These are phyloP conservation scores for Neophaeococcomyces mojaviensis DNA, from an alignment of 2,329 filamentous ascomycete genomes.

Conservation along the genomic window DNA sequence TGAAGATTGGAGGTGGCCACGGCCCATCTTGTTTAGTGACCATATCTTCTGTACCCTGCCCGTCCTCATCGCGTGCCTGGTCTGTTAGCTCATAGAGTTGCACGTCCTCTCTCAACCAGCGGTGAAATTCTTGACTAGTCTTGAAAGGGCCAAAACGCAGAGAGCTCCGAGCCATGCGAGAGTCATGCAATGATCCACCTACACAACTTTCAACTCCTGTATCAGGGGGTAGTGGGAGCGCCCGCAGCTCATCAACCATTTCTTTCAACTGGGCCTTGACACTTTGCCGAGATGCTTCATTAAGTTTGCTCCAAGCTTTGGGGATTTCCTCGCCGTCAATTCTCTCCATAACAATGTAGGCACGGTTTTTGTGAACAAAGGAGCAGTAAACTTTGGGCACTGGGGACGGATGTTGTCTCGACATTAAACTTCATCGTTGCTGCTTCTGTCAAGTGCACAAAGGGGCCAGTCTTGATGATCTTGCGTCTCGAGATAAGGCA, in stretches of 20 bases:
- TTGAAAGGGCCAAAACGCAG: slow-evolving; percentile 29
- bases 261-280: slow-evolving; percentile 14
- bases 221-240: slow-evolving; percentile 8
- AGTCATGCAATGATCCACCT: slow-evolving; percentile 24
- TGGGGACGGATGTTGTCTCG: slow-evolving; percentile 36
- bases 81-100: slow-evolving; percentile 17
- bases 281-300: slow-evolving; percentile 8
- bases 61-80: slow-evolving; percentile 18
- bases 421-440: slow-evolving; percentile 36
- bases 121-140: slow-evolving; percentile 29
- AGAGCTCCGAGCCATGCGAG: slow-evolving; percentile 19
- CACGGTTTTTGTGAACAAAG: slow-evolving; percentile 32
- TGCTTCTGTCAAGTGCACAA: slow-evolving; percentile 32
- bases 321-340: slow-evolving; percentile 27
- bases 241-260: slow-evolving; percentile 15
- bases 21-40: slow-evolving; percentile 30
- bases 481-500: slow-evolving; percentile 25
- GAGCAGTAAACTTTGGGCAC: slow-evolving; percentile 40
- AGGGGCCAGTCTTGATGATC: slow-evolving; percentile 30
- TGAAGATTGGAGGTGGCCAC: slow-evolving; percentile 35
- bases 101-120: slow-evolving; percentile 25
- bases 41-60: slow-evolving; percentile 29
- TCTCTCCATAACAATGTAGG: slow-evolving; percentile 43
- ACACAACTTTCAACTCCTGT: slow-evolving; percentile 14
- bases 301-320: slow-evolving; percentile 15